Evolutionary conservation across 768 basidiomycete genomes (phyloP).

Genomic region (Dentipellis sp.): DNA sequence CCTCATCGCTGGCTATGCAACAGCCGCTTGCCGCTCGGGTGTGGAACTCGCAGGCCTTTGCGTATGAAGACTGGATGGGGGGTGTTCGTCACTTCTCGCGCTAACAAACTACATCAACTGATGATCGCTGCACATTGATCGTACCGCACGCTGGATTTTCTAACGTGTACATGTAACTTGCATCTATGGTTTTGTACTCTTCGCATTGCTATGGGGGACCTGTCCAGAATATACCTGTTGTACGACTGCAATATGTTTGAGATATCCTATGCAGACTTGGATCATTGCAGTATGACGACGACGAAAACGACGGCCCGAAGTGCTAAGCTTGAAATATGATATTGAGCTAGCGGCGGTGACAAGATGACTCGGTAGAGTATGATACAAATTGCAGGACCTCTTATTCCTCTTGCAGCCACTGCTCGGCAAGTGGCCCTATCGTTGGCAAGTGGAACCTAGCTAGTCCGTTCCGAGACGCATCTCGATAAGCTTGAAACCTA

Average conservation of each 20-base stretch:
- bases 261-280: no score
- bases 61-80: constrained; percentile 4
- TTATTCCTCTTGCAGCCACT: constrained; percentile 60
- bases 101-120: constrained; percentile 17
- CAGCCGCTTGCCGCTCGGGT: constrained; percentile 18
- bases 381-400: background rate
- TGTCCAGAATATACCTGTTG: constrained; percentile 4
- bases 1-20: constrained; percentile 17
- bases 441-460: constrained; percentile 51
- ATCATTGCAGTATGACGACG: no score
- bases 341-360: background rate
- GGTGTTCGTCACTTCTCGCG: constrained; percentile 13
- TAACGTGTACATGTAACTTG: constrained; percentile 11
- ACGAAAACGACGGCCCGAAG: no score
- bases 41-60: constrained; percentile 14
- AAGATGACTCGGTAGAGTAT: background rate
- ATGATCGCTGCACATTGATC: constrained; percentile 21
- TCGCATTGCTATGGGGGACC: constrained; percentile 16
- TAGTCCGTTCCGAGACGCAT: constrained; percentile 43
- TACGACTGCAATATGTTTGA: background rate
- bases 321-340: background rate
- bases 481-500: constrained; percentile 43
- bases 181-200: constrained; percentile 16
- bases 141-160: constrained; percentile 14
- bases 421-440: constrained; percentile 56